Base-by-base conservation (phyloP, 2,329 filamentous ascomycete genomes). In the Trichoderma atrobrunneum region DNA sequence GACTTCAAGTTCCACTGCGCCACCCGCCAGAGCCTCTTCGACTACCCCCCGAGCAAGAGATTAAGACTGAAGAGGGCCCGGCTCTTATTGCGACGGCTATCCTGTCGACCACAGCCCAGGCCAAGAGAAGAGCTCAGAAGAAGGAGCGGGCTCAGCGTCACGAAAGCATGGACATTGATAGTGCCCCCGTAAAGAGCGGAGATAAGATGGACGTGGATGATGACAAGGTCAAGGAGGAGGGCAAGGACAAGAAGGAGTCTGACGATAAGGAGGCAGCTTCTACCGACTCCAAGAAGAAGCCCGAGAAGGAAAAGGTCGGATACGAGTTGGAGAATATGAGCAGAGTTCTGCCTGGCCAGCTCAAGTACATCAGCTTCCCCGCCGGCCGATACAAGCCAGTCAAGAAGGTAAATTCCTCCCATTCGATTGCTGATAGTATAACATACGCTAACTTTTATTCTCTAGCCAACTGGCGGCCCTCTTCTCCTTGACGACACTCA, bases 281-380 rank as follows among this genome's bases (percentile, higher is more conserved):
- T 1, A 82, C 85, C 51, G 89, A 91, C 16, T 84, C 86, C 48
- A 97, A 95, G 88, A 97, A 97, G 88, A 97, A 96, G 87, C 85
- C 86, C 0, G 94, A 98, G 83, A 97, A 96, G 85, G 96, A 99
- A 85, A 98, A 97, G 88, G 89, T 97, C 72, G 96, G 96, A 76
- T 98, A 96, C 80, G 94, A 98, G 75, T 88, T 99, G 74, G 93
- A 96, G 80, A 99, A 99, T 86, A 97, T 99, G 94, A 97, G 93
- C 70, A 90, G 96, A 77, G 94, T 99, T 43, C 89, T 99, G 62
- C 96, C 95, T 1, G 89, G 90, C 61, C 96, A 99, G 84, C 89
- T 98, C 79, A 97, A 97, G 85, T 98, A 95, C 82, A 93, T 99
- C 79, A 97, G 90, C 82, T 97, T 99, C 87, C 90, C 93, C 63